Conservation (phyloP, 139 green algal genomes). For the Chlorella sorokiniana region DNA sequence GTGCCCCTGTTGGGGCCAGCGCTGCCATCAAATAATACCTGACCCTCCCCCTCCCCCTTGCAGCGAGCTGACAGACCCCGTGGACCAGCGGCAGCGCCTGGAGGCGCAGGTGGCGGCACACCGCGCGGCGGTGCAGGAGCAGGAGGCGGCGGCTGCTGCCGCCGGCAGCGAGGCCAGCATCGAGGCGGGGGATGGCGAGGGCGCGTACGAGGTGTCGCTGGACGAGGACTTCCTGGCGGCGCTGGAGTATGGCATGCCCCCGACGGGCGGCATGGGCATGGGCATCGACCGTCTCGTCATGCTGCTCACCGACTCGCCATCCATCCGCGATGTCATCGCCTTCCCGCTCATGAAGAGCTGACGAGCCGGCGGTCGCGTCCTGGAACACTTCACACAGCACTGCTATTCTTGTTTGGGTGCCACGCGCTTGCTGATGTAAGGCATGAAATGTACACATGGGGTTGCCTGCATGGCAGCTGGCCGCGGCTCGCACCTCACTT, state of each 20-base stretch:
- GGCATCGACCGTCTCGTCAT: constrained; percentile 97
- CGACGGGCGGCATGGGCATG: constrained; percentile 95
- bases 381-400: background rate
- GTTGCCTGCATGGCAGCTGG: too few species aligned
- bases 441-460: too few species aligned
- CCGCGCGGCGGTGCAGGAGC: constrained; percentile 17
- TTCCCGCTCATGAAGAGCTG: constrained; percentile 92
- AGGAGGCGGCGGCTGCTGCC: constrained; percentile 16
- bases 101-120: constrained; percentile 78
- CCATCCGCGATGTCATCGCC: constrained; percentile 96
- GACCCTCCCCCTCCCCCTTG: background rate
- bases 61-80: constrained; percentile 94
- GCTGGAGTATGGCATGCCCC: constrained; percentile 97
- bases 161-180: constrained; percentile 5
- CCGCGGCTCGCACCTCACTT: too few species aligned
- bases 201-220: constrained; percentile 73
- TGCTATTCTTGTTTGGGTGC: background rate
- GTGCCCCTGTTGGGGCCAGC: too few species aligned
- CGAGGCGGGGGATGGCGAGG: constrained; percentile 65
- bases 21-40: too few species aligned
- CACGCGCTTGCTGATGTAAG: background rate
- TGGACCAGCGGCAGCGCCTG: constrained; percentile 93
- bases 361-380: background rate
- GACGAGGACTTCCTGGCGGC: constrained; percentile 97
- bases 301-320: constrained; percentile 93